Evolutionary conservation across 495 filamentous ascomycete genomes (phyloP).

Genomic region (Penicillium desertorum): DNA sequence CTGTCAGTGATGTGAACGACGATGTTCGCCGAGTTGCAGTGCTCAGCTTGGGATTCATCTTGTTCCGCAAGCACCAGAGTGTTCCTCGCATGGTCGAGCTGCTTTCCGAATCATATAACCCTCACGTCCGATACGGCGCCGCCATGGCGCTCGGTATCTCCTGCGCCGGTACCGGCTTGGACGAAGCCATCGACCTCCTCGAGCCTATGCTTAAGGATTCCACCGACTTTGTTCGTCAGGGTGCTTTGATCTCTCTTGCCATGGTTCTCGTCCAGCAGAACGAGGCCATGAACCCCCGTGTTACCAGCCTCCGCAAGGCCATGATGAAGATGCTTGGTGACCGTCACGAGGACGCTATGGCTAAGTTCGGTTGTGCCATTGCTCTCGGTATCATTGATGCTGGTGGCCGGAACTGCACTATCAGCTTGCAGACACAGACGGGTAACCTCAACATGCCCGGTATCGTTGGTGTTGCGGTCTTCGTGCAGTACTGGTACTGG

Average conservation of each 20-base stretch:
- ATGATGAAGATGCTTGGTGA: constrained; percentile 90
- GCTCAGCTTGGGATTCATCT: constrained; percentile 96
- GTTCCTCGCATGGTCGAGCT: constrained; percentile 99
- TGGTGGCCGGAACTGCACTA: constrained; percentile 96
- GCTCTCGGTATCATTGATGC: constrained; percentile 98
- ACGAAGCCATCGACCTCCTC: constrained; percentile 94
- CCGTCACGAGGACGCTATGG: constrained; percentile 98
- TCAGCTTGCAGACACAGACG: constrained; percentile 94
- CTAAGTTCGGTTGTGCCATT: constrained; percentile 93
- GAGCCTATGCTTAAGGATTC: constrained; percentile 99
- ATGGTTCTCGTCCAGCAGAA: constrained; percentile 99
- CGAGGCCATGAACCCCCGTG: constrained; percentile 90
- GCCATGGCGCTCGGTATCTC: constrained; percentile 98
- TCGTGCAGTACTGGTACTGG: constrained; percentile 99
- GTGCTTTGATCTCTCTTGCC: constrained; percentile 87
- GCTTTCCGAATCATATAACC: constrained; percentile 96
- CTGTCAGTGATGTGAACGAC: constrained; percentile 97
- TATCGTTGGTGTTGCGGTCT: constrained; percentile 96
- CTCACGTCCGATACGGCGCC: constrained; percentile 96
- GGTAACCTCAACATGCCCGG: constrained; percentile 97
- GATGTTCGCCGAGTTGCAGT: constrained; percentile 97
- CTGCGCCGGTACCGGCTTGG: constrained; percentile 92
- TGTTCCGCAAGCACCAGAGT: constrained; percentile 96
- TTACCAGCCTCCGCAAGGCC: constrained; percentile 75
- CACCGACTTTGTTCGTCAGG: constrained; percentile 96